Base-by-base conservation (phyloP, 139 green algal species). In the Coccomyxa sp. region DNA sequence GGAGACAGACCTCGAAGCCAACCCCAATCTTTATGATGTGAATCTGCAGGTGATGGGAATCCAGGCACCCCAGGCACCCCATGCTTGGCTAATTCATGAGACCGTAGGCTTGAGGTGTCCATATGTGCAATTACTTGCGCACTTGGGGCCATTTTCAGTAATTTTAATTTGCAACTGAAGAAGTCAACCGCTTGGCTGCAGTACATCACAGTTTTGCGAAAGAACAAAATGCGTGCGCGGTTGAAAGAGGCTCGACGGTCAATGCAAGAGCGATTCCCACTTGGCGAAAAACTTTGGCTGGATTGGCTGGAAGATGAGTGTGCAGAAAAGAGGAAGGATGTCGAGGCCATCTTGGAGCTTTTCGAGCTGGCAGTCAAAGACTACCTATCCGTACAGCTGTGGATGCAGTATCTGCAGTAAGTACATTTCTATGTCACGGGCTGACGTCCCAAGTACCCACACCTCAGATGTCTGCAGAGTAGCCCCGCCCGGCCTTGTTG, bases 271-370 rank as follows among this genome's bases (percentile, higher is more conserved):
- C 81, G 75, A 17, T 98, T 96, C 78, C 94, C 94, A 0, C 82
- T 98, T n/a, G 90, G 83, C 59, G 93, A 95, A 80, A 23, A 82
- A 38, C 88, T 97, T 17, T 98, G 94, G 94, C 82, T 94, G 80
- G 92, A 93, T 18, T 97, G 93, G 94, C 79, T 97, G 27, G 88
- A 92, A 13, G 94, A 97, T 79, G 93, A 96, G 85, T 81, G 93
- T 75, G 79, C 76, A 11, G 28, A 83, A 13, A 27, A 23, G 3
- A 31, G 71, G 28, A 87, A 89, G 27, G 85, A 93, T 38, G n/a
- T 90, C 0, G 67, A 82, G 14, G 15, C 79, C 17, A 84, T 95
- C 58, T 31, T 84, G 80, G 27, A 77, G 0, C 88, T 98, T 71
- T 88, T 94, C 60, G 60, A 86, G 45, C 63, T 80, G 30, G 90